Conservation (phyloP, 1,284 basidiomycete genomes). For the Omphalotus olearius region DNA sequence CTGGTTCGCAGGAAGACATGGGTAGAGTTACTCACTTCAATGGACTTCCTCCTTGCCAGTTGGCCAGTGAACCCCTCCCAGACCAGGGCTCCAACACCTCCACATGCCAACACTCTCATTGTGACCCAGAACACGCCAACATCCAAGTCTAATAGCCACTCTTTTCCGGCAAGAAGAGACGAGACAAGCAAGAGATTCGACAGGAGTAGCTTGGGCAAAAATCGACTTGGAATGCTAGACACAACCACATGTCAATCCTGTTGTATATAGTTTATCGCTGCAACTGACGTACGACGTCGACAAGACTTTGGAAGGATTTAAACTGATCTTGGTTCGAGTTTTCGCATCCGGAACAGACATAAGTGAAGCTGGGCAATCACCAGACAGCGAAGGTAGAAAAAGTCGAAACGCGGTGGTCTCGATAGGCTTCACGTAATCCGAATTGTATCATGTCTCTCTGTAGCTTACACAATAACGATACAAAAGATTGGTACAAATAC, state of each 20-base stretch:
- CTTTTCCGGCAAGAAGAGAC: constrained; percentile 59
- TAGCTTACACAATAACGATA: constrained; percentile 2
- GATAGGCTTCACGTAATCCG: background rate
- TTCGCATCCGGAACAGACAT: constrained; percentile 68
- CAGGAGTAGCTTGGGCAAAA: constrained; percentile 51
- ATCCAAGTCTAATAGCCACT: constrained; percentile 58
- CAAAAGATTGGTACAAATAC: background rate
- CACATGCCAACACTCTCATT: constrained; percentile 64
- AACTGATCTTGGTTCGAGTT: constrained; percentile 62
- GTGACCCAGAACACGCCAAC: constrained; percentile 71
- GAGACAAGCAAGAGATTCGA: constrained; percentile 59
- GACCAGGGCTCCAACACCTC: constrained; percentile 51
- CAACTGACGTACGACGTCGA: constrained; percentile 46
- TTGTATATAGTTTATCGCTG: constrained; percentile 1
- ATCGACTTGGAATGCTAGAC: constrained; percentile 41
- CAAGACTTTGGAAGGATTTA: constrained; percentile 50
- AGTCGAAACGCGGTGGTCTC: background rate
- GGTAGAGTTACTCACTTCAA: constrained; percentile 46
- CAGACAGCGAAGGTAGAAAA: constrained; percentile 3
- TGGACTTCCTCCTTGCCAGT: constrained; percentile 43
- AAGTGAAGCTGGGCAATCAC: constrained; percentile 20
- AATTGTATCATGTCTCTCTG: background rate
- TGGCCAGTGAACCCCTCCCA: constrained; percentile 55
- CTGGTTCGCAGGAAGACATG: background rate
- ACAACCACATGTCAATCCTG: background rate